Conservation (phyloP, 352 stramenopile genomes). For the Phytophthora colocasiae region DNA sequence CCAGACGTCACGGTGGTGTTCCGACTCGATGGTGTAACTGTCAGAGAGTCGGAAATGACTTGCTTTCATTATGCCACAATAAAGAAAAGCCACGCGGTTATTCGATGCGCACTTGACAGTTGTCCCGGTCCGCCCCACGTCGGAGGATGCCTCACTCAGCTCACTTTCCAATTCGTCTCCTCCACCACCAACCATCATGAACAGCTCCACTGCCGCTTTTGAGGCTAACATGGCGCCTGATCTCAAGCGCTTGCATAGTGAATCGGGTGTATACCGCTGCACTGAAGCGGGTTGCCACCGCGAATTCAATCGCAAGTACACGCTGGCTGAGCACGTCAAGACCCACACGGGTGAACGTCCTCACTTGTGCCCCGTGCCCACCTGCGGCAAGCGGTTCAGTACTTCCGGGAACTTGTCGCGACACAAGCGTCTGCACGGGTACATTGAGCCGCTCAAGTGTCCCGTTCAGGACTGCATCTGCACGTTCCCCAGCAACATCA, state of each 20-base stretch:
- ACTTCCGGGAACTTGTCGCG: constrained; percentile 54
- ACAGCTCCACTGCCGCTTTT: constrained; percentile 5
- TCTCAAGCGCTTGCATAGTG: constrained; percentile 27
- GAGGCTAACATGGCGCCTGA: constrained; percentile 23
- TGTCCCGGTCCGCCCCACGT: constrained; percentile 20
- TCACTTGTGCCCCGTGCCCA: constrained; percentile 38
- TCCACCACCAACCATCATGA: constrained; percentile 17
- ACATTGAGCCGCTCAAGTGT: constrained; percentile 43
- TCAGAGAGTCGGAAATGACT: constrained; percentile 28
- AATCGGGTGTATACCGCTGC: constrained; percentile 31
- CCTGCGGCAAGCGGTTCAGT: constrained; percentile 54
- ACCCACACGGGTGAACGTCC: constrained; percentile 68
- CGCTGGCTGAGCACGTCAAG: constrained; percentile 72
- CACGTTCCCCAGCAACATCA: constrained; percentile 54
- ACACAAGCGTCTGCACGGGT: constrained; percentile 47
- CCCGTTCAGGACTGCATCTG: constrained; percentile 32
- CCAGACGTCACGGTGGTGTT: constrained; percentile 24
- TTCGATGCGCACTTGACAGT: constrained; percentile 18
- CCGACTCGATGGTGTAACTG: constrained; percentile 32
- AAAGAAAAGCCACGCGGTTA: constrained; percentile 14
- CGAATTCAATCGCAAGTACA: constrained; percentile 71
- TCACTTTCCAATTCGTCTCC: constrained; percentile 30
- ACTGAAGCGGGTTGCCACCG: constrained; percentile 35
- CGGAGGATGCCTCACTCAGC: constrained; percentile 10
- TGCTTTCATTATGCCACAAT: constrained; percentile 25